Evolutionary conservation across 495 filamentous ascomycete species (phyloP).

Genomic region (Penicillium tannophilum): DNA sequence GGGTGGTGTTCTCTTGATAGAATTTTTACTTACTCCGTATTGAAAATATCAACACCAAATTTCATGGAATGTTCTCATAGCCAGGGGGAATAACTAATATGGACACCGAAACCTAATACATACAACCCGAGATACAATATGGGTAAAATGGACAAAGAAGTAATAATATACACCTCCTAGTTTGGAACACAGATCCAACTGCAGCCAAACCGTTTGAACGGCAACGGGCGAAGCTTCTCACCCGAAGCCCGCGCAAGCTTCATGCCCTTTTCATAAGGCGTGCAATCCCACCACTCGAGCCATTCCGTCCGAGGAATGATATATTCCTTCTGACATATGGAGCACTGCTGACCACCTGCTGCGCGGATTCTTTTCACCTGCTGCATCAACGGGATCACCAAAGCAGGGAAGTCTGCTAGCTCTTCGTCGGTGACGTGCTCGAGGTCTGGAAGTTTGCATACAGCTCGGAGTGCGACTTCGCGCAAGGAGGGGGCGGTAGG

Average conservation of each 20-base stretch:
- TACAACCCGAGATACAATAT: background rate
- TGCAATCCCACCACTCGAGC: conserved; percentile 72
- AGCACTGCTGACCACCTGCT: conserved; percentile 58
- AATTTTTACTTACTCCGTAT: background rate
- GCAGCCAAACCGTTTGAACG: conserved; percentile 65
- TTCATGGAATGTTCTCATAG: background rate
- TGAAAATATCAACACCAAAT: background rate
- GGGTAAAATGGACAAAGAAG: background rate
- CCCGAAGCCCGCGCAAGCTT: conserved; percentile 41
- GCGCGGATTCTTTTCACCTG: conserved; percentile 46
- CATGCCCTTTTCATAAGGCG: conserved; percentile 47
- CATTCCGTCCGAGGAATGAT: conserved; percentile 65
- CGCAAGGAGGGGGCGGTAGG: conserved; percentile 55
- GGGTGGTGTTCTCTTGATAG: background rate
- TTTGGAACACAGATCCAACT: conserved; percentile 63
- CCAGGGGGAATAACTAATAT: background rate
- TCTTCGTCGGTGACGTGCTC: conserved; percentile 45
- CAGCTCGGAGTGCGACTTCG: conserved; percentile 57
- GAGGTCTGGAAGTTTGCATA: conserved; percentile 44
- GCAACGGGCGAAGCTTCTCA: conserved; percentile 50
- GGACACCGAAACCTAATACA: background rate
- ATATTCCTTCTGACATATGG: conserved; percentile 59
- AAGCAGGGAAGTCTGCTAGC: conserved; percentile 40
- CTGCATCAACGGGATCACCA: conserved; percentile 44
- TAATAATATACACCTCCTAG: background rate